Conservation (phyloP, 306 rosid genomes). For the Lablab purpureus region DNA sequence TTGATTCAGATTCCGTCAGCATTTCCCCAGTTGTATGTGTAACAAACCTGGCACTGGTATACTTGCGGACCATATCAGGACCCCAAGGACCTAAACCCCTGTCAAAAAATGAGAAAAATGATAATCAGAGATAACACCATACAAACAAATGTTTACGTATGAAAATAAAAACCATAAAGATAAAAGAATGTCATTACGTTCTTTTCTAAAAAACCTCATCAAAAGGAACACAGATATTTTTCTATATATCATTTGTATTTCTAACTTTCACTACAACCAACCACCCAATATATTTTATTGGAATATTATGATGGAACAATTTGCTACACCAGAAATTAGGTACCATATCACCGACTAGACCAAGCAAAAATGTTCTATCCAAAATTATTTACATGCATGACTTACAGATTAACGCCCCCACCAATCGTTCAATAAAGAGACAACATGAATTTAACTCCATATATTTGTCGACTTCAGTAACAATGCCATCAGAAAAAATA, state of each 20-base stretch:
- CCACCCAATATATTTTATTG: constrained; percentile 18
- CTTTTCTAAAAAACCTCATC: too few relatives aligned
- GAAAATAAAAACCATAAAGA: background rate
- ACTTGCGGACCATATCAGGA: constrained; percentile 74
- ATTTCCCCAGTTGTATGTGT: constrained; percentile 66
- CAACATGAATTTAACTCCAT: background rate
- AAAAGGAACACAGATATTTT: too few relatives aligned
- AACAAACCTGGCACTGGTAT: constrained; percentile 81
- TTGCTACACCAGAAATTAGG: background rate
- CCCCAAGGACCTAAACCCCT: constrained; percentile 99
- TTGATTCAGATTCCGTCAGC: constrained; percentile 74
- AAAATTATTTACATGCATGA: constrained; percentile 6
- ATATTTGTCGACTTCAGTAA: constrained; percentile 8
- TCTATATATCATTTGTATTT: too few relatives aligned
- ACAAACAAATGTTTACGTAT: constrained; percentile 2
- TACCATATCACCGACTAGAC: background rate
- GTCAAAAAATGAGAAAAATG: constrained; percentile 41
- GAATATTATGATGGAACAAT: background rate
- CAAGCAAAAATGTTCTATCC: background rate
- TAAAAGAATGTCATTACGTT: background rate
- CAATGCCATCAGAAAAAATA: constrained; percentile 16
- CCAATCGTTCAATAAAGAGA: constrained; percentile 12
- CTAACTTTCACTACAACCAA: background rate
- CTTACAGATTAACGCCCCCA: background rate
- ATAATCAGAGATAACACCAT: constrained; percentile 6